Conservation (phyloP, 2,329 filamentous ascomycete species). For the Hymenoscyphus albidus region DNA sequence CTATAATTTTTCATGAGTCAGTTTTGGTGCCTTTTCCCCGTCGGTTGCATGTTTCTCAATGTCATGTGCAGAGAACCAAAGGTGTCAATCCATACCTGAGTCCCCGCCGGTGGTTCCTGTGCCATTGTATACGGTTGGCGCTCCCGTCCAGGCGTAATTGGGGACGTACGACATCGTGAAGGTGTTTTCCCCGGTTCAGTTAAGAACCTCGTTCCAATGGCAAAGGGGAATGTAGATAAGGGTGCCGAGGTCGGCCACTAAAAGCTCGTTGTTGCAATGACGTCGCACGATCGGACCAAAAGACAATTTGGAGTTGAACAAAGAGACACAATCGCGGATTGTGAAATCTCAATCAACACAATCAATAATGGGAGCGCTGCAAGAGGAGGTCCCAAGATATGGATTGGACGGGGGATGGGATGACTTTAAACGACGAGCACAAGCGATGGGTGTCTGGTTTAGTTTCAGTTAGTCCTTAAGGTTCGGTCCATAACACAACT, state of each 20-base stretch:
- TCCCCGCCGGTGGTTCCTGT: conserved; percentile 41
- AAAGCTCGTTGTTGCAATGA: conserved; percentile 3
- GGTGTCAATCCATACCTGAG: conserved; percentile 31
- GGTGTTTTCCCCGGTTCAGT: conserved; percentile 7
- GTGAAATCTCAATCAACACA: neutral
- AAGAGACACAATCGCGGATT: conserved; percentile 3
- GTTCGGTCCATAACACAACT: neutral
- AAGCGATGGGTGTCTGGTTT: neutral
- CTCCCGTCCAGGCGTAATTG: conserved; percentile 53
- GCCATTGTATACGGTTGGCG: conserved; percentile 59
- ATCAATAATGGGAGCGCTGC: no score
- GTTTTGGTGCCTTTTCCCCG: neutral
- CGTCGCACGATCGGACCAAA: neutral
- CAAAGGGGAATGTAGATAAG: conserved; percentile 1
- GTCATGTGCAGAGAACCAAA: neutral
- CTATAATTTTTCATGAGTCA: conserved; percentile 43
- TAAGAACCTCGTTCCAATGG: conserved; percentile 4
- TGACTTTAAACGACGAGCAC: conserved; percentile 3
- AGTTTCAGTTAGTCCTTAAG: conserved; percentile 7
- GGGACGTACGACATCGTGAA: conserved; percentile 28
- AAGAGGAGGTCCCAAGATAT: neutral
- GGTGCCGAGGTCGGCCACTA: conserved; percentile 22
- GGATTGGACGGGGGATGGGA: neutral
- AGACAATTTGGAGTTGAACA: conserved; percentile 3
- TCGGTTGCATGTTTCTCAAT: neutral